Evolutionary conservation across 257 asterid genomes (phyloP), one percentile per base, ranked within the genome.

Genomic region (Phtheirospermum japonicum): DNA sequence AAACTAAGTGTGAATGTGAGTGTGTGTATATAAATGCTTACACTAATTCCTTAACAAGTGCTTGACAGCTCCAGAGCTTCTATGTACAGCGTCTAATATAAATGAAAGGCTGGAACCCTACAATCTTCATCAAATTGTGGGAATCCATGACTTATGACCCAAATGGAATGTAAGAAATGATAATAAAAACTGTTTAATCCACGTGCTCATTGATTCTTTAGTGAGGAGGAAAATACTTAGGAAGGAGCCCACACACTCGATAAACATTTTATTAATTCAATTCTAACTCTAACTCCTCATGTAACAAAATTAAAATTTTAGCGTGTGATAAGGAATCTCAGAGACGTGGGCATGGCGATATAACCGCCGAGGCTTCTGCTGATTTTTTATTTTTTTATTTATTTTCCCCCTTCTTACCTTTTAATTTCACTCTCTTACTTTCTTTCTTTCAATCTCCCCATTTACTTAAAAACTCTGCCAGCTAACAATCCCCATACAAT

Each of bases 311-410:
- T 64, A 61, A 13, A 49, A 52, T 18, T 50, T 67, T 69, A 65
- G 20, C 63, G 57, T n/a, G 59, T 63, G 64, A 51, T n/a, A n/a
- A 23, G 77, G 89, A 84, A 84, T 86, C 87, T 80, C 31, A 65
- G 0, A 50, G 89, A 85, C 92, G 97, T 89, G 85, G 71, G 85
- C 83, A 76, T 79, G 75, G 79, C 95, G 91, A 68, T 53, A 73
- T 73, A 80, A 73, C 54, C 90, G 95, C 78, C 92, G 95, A 61
- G 14, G 71, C 71, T 83, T 76, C 50, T 74, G 95, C 96, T 76
- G 80, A 72, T 36, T 14, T 45, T 73, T 74, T 4, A 23, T 43
- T 39, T n/a, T 52, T 57, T 53, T 43, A 43, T 11, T 48, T 59
- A 40, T 28, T 30, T 56, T 23, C 11, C 30, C n/a, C 55, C 13